These are phyloP conservation scores for Camillea tinctor DNA, from an alignment of 2,329 filamentous ascomycete genomes.

Conservation along the genomic window DNA sequence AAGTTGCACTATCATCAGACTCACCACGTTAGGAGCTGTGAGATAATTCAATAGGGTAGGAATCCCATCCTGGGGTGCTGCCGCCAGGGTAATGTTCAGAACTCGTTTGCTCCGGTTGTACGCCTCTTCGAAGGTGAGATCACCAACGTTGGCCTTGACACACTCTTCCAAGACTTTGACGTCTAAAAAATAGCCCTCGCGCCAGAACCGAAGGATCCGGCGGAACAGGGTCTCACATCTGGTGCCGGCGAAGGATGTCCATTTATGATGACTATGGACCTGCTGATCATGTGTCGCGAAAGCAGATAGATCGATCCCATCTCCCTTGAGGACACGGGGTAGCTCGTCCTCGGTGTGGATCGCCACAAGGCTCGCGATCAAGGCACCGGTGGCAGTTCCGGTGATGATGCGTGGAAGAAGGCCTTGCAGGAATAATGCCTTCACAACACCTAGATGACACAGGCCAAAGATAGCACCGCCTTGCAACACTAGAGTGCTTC, in stretches of 20 bases:
- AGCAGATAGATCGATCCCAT: conserved; percentile 78
- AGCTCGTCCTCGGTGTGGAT: conserved; percentile 87
- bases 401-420: conserved; percentile 87
- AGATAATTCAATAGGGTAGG: conserved; percentile 89
- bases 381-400: conserved; percentile 83
- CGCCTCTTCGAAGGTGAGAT: conserved; percentile 90
- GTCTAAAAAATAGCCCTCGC: conserved; percentile 82
- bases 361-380: conserved; percentile 85
- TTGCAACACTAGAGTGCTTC: conserved; percentile 82
- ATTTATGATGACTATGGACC: conserved; percentile 27
- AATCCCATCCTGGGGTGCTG: conserved; percentile 69
- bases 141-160: conserved; percentile 80
- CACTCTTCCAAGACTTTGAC: conserved; percentile 79
- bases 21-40: conserved; percentile 86
- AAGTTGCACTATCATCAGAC: conserved; percentile 34
- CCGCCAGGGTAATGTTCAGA: conserved; percentile 87
- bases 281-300: conserved; percentile 54
- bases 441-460: conserved; percentile 87
- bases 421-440: conserved; percentile 77
- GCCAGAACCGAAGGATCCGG: conserved; percentile 66
- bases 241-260: conserved; percentile 40
- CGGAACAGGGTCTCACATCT: conserved; percentile 61
- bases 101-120: conserved; percentile 82
- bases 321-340: conserved; percentile 71
- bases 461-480: conserved; percentile 89